Evolutionary conservation across 2,329 filamentous ascomycete genomes (phyloP).

Genomic region (Penicillium sclerotigenum): DNA sequence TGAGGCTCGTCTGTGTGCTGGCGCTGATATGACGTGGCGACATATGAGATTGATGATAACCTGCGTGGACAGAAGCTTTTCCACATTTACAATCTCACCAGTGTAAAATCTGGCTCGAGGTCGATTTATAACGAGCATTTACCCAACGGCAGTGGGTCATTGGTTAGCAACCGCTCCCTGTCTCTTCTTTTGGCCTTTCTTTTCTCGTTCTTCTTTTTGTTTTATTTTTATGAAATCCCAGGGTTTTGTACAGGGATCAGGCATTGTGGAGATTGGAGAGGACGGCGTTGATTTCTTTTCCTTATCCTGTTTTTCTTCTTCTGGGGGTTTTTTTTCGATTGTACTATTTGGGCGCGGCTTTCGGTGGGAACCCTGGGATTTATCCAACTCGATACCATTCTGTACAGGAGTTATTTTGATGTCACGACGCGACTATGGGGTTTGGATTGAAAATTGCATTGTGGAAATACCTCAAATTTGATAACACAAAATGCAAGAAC

Average conservation of each 20-base stretch:
- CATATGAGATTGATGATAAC: neutral
- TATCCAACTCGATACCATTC: conserved; percentile 38
- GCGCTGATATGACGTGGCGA: neutral
- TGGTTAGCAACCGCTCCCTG: neutral
- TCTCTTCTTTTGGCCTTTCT: conserved; percentile 3
- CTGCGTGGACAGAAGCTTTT: neutral
- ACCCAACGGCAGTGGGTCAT: neutral
- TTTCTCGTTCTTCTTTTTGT: conserved; percentile 8
- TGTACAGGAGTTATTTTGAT: conserved; percentile 31
- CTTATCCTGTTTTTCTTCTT: conserved; percentile 10
- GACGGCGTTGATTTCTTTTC: conserved; percentile 24
- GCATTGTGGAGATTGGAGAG: conserved; percentile 23
- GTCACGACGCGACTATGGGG: conserved; percentile 11
- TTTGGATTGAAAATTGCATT: conserved; percentile 12
- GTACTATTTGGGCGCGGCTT: conserved; percentile 27
- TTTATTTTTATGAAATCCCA: conserved; percentile 10
- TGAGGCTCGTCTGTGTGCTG: conserved; percentile 17
- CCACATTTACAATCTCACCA: neutral
- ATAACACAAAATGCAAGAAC: conserved; percentile 15
- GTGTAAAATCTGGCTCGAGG: neutral
- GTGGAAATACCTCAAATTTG: conserved; percentile 13
- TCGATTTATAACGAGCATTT: neutral
- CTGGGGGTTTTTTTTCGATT: conserved; percentile 12
- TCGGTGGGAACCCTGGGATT: conserved; percentile 20
- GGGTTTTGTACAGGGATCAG: conserved; percentile 26